A percentile compares a stretch with the other conserved stretches of the same genome.
phyloP scores from a whole-genome alignment of 2,329 filamentous ascomycete genomes.

The Fusarium tjaetaba region DNA sequence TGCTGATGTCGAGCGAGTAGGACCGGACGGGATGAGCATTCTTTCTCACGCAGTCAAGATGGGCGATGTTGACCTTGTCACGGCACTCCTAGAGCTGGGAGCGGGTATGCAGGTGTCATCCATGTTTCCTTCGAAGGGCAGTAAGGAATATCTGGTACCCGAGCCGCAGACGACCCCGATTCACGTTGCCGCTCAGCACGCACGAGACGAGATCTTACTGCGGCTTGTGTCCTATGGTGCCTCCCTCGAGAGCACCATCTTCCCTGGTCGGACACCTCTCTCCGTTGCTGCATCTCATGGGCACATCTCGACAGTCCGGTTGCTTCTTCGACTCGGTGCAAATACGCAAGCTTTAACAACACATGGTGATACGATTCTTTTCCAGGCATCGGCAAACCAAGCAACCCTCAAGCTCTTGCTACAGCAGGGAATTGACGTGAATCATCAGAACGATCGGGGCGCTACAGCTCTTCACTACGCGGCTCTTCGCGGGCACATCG shows the following conservation, averaged over 20 bases:
- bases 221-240: conserved; percentile 40
- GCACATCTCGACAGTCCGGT: conserved; percentile 41
- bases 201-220: conserved; percentile 40
- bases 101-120: conserved; percentile 32
- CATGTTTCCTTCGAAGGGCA: conserved; percentile 4
- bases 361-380: conserved; percentile 42
- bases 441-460: conserved; percentile 42
- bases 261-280: conserved; percentile 41
- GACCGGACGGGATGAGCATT: conserved; percentile 43
- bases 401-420: conserved; percentile 41
- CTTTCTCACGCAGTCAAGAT: conserved; percentile 44
- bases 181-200: conserved; percentile 42
- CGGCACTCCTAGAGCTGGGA: conserved; percentile 36
- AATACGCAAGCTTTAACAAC: conserved; percentile 40
- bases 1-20: conserved; percentile 41
- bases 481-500: conserved; percentile 40
- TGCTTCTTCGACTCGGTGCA: conserved; percentile 41
- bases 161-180: conserved; percentile 43
- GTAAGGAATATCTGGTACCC: conserved; percentile 37
- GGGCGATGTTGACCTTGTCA: conserved; percentile 37
- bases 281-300: conserved; percentile 41
- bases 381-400: conserved; percentile 41
- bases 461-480: conserved; percentile 45
- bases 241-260: conserved; percentile 42
- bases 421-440: conserved; percentile 41